Conservation (phyloP, 176 grass and related monocot genomes). For the Dendrocalamus sinicus region DNA sequence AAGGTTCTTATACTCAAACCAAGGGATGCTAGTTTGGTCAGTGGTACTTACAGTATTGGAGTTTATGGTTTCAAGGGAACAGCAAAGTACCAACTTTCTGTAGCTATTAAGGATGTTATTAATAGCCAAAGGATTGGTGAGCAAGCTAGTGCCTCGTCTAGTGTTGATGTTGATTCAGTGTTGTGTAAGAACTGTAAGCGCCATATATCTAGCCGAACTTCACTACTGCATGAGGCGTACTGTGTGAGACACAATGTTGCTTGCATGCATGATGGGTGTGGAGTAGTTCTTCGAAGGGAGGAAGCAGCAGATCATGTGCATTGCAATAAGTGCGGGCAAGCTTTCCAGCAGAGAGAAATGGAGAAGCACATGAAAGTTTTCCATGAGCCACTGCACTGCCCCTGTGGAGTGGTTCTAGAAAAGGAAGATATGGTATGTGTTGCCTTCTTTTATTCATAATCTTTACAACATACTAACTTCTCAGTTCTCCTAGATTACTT, state of each 20-base stretch:
- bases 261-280: conserved; percentile 75
- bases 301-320: conserved; percentile 77
- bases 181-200: conserved; percentile 84
- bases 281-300: conserved; percentile 54
- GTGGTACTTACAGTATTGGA: conserved; percentile 78
- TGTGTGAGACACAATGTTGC: conserved; percentile 87
- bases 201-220: conserved; percentile 62
- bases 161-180: conserved; percentile 57
- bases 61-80: conserved; percentile 92
- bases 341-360: conserved; percentile 84
- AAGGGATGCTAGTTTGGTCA: conserved; percentile 52
- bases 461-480: not conserved
- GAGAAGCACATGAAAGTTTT: conserved; percentile 98
- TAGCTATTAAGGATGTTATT: conserved; percentile 60
- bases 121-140: conserved; percentile 71
- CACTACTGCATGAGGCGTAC: conserved; percentile 87
- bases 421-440: conserved; percentile 94
- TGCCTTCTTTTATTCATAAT: not conserved
- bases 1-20: conserved; percentile 83
- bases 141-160: conserved; percentile 48
- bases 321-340: conserved; percentile 76
- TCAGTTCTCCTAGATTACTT: not conserved
- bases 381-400: conserved; percentile 81
- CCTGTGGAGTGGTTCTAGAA: conserved; percentile 77
- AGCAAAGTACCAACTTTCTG: conserved; percentile 75